A percentile compares a stretch with the other conserved stretches of the same genome.
Conservation (phyloP, 345 rosid genomes). For the Citrus mangshanensis region DNA sequence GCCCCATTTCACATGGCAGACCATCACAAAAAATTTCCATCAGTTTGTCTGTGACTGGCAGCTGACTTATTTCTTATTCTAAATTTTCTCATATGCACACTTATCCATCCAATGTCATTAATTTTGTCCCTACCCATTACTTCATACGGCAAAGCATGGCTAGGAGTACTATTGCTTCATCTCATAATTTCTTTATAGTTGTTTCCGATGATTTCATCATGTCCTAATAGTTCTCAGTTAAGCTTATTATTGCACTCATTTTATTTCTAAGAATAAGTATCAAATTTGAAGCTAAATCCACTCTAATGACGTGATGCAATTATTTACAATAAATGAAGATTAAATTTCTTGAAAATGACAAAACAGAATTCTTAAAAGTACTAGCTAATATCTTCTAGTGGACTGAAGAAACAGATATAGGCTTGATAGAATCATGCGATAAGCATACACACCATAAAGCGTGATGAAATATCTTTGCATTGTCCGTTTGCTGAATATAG, state of each 20-base stretch:
- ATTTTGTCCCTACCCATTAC: neutral
- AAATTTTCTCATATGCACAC: neutral
- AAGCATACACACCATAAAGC: constrained; percentile 44
- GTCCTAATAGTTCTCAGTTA: neutral
- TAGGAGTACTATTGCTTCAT: neutral
- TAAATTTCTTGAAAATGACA: neutral
- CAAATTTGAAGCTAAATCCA: neutral
- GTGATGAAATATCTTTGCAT: constrained; percentile 48
- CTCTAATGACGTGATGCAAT: neutral
- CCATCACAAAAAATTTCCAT: neutral
- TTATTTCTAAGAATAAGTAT: neutral
- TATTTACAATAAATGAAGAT: neutral
- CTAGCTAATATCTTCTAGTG: neutral
- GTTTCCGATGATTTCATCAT: neutral
- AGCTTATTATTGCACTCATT: neutral
- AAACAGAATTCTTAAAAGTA: neutral
- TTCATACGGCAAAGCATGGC: neutral
- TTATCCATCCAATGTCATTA: too few relatives aligned
- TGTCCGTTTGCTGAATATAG: constrained; percentile 38
- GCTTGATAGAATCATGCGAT: neutral
- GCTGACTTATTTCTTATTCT: neutral
- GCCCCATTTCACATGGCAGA: neutral
- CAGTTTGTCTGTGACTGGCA: neutral
- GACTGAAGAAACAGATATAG: neutral
- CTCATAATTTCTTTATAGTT: neutral